phyloP scores from a whole-genome alignment of 2,329 filamentous ascomycete genomes.

The Fusarium floridanum region DNA sequence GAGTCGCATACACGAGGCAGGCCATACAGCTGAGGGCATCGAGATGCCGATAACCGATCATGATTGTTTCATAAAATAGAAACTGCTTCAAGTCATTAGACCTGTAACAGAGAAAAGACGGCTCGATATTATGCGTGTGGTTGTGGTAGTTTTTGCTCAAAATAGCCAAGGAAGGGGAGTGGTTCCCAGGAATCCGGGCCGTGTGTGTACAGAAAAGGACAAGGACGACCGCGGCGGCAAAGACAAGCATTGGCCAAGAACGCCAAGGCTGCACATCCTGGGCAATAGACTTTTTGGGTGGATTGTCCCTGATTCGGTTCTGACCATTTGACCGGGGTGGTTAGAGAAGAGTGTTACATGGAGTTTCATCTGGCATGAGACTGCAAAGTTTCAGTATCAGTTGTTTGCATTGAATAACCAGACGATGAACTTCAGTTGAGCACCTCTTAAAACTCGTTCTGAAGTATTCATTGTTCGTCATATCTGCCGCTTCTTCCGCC shows the following conservation, averaged over 20 bases:
- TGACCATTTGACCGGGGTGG: not conserved
- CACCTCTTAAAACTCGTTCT: not conserved
- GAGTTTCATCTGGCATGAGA: not conserved
- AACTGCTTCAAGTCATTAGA: not conserved
- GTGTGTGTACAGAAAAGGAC: not conserved
- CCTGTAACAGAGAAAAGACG: not conserved
- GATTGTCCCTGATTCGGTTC: not conserved
- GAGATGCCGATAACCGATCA: constrained; percentile 5
- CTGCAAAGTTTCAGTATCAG: not conserved
- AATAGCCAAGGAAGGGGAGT: not conserved
- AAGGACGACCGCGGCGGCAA: not conserved
- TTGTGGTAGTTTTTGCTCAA: not conserved
- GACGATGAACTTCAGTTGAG: not conserved
- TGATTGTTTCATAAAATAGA: not conserved
- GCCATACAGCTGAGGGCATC: not conserved
- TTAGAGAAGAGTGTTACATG: not conserved
- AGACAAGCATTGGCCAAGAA: constrained; percentile 19
- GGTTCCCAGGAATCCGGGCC: not conserved
- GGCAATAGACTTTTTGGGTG: not conserved
- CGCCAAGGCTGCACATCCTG: not conserved
- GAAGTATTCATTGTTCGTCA: not conserved
- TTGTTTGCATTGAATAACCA: not conserved
- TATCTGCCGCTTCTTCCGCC: not conserved
- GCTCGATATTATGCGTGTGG: not conserved
- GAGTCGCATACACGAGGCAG: not conserved